Conservation (phyloP, 306 rosid species). For the Calophaca sinica region DNA sequence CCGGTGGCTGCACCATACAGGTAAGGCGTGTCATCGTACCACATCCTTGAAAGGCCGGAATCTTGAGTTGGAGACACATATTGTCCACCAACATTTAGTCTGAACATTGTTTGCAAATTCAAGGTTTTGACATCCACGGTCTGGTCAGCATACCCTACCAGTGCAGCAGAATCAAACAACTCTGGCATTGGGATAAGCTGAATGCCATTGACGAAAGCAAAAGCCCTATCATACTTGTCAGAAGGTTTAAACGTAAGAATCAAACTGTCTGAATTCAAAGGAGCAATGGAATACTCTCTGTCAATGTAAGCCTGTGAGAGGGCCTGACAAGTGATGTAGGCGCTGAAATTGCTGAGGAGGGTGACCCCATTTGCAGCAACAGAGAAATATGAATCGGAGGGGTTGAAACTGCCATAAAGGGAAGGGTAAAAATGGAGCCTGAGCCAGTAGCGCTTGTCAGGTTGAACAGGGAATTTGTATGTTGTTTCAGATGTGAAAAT, state of each 20-base stretch:
- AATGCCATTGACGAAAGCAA: conserved; percentile 63
- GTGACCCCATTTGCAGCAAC: conserved; percentile 53
- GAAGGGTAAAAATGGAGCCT: conserved; percentile 67
- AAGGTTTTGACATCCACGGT: conserved; percentile 38
- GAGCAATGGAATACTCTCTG: conserved; percentile 62
- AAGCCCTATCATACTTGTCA: conserved; percentile 39
- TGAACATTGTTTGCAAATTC: conserved; percentile 59
- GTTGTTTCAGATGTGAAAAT: conserved; percentile 52
- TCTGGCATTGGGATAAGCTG: conserved; percentile 53
- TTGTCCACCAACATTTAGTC: conserved; percentile 66
- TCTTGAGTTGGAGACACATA: conserved; percentile 57
- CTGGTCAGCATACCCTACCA: conserved; percentile 48
- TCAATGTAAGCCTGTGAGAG: conserved; percentile 63
- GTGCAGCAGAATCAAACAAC: conserved; percentile 45
- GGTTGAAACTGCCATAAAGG: conserved; percentile 37
- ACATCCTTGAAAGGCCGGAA: conserved; percentile 55
- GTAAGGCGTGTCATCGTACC: conserved; percentile 66
- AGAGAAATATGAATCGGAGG: conserved; percentile 54
- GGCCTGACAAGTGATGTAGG: conserved; percentile 53
- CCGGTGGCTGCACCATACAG: conserved; percentile 51
- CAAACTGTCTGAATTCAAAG: conserved; percentile 45
- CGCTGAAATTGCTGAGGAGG: conserved; percentile 61
- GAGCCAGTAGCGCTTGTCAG: conserved; percentile 58
- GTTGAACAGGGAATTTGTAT: conserved; percentile 49
- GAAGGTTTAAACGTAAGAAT: conserved; percentile 60